Base-by-base conservation (phyloP, 257 asterid genomes). In the Salvia splendens region DNA sequence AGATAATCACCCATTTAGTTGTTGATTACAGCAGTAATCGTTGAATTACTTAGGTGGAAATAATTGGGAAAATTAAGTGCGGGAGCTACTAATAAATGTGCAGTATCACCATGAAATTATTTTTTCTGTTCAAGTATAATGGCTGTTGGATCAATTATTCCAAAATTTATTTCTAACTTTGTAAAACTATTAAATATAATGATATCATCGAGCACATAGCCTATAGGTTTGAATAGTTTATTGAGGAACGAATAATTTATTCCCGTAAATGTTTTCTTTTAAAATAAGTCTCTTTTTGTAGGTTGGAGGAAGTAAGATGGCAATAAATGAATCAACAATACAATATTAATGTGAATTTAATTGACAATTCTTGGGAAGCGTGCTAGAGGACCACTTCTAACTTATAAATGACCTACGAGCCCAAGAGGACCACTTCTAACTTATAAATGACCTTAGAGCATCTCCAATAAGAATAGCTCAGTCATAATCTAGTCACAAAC, bases 301-400 rank as follows among this genome's bases (percentile, higher is more conserved):
- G 20, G 33, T 48, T 8, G 5, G 16, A 12, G 11, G 28, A 49
- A 17, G 42, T 59, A 61, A 41, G 54, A 28, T 53, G 17, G 65
- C 61, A 36, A 56, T 68, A 68, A 75, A 47, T 56, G 38, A 38
- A 12, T 59, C 74, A 75, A 56, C 43, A 24, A 10, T 69, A 28
- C 24, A 47, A 69, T 69, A 54, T 49, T 47, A 58, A 30, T 56
- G 36, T 56, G 1, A 63, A 16, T 60, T 46, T 42, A n/a, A 62
- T 48, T 54, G 42, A 49, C 59, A 9, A 15, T 65, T 35, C 58
- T 59, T 41, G 42, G 65, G 7, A 56, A 46, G 32, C 47, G 55
- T 8, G 30, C 20, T 43, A 64, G 12, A 49, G 65, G 78, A 9
- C 70, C 69, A 42, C 53, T 15, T n/a, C 24, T 30, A 16, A 36